Conservation (phyloP, 2,329 filamentous ascomycete species). For the Aspergillus hiratsukae region DNA sequence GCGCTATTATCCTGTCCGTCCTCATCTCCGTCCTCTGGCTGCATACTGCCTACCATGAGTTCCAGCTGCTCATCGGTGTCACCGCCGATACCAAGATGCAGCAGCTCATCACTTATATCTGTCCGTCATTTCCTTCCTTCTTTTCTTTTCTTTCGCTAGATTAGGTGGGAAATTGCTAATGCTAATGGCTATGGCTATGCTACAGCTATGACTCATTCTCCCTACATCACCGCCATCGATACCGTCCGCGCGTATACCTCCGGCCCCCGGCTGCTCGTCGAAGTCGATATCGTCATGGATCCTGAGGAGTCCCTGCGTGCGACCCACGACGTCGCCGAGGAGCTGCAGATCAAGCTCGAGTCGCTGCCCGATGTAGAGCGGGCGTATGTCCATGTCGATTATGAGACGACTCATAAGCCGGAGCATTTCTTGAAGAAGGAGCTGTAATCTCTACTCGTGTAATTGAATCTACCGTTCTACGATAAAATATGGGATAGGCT, state of each 20-base stretch:
- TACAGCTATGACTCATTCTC: constrained; percentile 80
- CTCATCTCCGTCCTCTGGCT: constrained; percentile 79
- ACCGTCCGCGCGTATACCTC: constrained; percentile 93
- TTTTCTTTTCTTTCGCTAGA: background rate
- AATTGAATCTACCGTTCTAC: too few species aligned
- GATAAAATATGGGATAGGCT: too few species aligned
- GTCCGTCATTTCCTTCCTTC: background rate
- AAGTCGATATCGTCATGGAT: constrained; percentile 95
- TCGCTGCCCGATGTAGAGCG: constrained; percentile 86
- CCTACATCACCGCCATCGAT: constrained; percentile 77
- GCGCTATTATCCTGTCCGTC: constrained; percentile 76
- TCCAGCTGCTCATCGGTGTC: constrained; percentile 84
- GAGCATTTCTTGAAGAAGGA: constrained; percentile 72
- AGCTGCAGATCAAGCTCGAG: constrained; percentile 90
- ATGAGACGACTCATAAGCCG: constrained; percentile 91
- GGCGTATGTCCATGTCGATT: constrained; percentile 95
- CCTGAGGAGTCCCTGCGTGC: constrained; percentile 65
- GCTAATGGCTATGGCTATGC: constrained; percentile 5
- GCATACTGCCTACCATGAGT: constrained; percentile 80
- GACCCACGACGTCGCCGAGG: constrained; percentile 91
- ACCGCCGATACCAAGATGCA: constrained; percentile 79
- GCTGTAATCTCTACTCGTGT: constrained; percentile 44
- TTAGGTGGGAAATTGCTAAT: background rate
- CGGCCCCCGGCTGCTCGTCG: constrained; percentile 81
- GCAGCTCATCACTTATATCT: constrained; percentile 93